Evolutionary conservation across 768 basidiomycete genomes (phyloP).

Genomic region (Leccinum barrowsii): DNA sequence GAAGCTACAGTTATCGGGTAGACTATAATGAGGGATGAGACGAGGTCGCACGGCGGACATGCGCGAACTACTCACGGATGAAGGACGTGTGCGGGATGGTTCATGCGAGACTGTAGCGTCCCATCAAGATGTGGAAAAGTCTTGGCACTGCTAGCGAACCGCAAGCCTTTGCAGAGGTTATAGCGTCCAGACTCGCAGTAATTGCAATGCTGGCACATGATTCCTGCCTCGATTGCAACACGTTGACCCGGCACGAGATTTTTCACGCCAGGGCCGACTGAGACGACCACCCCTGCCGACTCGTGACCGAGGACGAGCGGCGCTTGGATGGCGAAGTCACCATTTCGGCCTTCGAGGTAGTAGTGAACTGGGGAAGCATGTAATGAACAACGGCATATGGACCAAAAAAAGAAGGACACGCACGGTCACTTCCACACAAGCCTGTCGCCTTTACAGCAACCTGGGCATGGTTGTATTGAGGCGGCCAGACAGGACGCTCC

Average conservation of each 20-base stretch:
- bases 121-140: slow-evolving; percentile 93
- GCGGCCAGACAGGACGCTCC: slow-evolving; percentile 68
- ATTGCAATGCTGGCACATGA: slow-evolving; percentile 76
- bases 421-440: slow-evolving; percentile 84
- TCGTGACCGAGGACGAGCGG: slow-evolving; percentile 95
- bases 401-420: slow-evolving; percentile 25
- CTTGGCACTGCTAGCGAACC: slow-evolving; percentile 87
- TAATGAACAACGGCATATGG: neutral
- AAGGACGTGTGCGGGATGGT: slow-evolving; percentile 82
- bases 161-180: slow-evolving; percentile 88
- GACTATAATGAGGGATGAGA: slow-evolving; percentile 37
- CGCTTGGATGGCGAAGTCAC: slow-evolving; percentile 81
- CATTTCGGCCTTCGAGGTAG: slow-evolving; percentile 85
- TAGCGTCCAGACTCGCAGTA: slow-evolving; percentile 77
- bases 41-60: neutral
- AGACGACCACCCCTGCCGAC: slow-evolving; percentile 81
- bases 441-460: slow-evolving; percentile 81
- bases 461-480: slow-evolving; percentile 70
- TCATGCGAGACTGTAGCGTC: slow-evolving; percentile 83
- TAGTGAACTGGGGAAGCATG: slow-evolving; percentile 68
- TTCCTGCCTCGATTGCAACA: slow-evolving; percentile 91
- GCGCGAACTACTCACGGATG: slow-evolving; percentile 65
- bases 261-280: slow-evolving; percentile 71
- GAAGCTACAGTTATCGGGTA: slow-evolving; percentile 73
- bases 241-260: slow-evolving; percentile 72